Percentiles rank a stretch among this genome's conserved stretches.
These are phyloP conservation scores for Kwoniella dendrophila DNA, from an alignment of 768 basidiomycete genomes.

Conservation along the genomic window DNA sequence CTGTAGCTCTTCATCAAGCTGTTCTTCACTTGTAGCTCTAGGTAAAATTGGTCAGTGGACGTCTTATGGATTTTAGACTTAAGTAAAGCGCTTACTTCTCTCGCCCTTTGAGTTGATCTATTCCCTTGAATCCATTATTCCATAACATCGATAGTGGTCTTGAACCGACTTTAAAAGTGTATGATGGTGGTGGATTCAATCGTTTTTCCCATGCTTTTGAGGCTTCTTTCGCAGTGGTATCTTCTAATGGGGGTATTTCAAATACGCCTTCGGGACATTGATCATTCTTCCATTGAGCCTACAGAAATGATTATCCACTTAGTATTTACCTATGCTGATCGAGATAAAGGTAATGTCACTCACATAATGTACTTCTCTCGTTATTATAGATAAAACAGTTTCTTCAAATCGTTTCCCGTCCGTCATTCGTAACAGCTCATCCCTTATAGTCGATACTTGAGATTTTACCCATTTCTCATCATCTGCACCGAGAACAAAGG, in stretches of 20 bases:
- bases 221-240: slow-evolving; percentile 23
- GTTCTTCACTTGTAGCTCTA: slow-evolving; percentile 26
- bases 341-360: slow-evolving; percentile 8
- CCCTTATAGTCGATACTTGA: slow-evolving; percentile 34
- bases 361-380: slow-evolving; percentile 43
- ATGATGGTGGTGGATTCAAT: slow-evolving; percentile 29
- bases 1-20: slow-evolving; percentile 35
- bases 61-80: background rate
- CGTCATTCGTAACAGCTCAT: slow-evolving; percentile 42
- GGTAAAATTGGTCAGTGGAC: background rate
- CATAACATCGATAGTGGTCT: slow-evolving; percentile 39
- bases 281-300: slow-evolving; percentile 54
- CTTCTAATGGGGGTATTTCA: slow-evolving; percentile 39
- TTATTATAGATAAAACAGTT: slow-evolving; percentile 44
- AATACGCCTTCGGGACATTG: slow-evolving; percentile 44
- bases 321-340: background rate
- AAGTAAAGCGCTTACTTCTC: slow-evolving; percentile 31
- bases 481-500: slow-evolving; percentile 42
- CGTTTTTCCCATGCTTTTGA: slow-evolving; percentile 36
- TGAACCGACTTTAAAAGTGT: slow-evolving; percentile 39
- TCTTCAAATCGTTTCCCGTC: slow-evolving; percentile 46
- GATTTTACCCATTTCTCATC: slow-evolving; percentile 43
- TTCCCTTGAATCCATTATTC: slow-evolving; percentile 36
- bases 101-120: slow-evolving; percentile 46
- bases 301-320: background rate